These are phyloP conservation scores for Prunus armeniaca DNA, from an alignment of 306 rosid genomes.

Conservation along the genomic window DNA sequence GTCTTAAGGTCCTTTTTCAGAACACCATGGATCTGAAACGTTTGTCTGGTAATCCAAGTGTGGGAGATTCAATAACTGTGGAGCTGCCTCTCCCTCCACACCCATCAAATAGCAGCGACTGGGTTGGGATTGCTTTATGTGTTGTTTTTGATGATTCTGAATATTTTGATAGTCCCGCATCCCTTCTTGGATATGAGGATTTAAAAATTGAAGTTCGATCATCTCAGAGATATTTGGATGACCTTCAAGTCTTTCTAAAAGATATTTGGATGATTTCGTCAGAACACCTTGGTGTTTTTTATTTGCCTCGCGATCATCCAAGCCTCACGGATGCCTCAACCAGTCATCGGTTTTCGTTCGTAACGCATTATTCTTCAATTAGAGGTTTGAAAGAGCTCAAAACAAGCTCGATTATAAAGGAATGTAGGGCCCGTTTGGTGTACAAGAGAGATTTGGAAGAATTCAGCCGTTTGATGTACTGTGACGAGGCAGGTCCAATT, in stretches of 20 bases:
- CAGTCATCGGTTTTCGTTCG: neutral
- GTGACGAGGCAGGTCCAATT: neutral
- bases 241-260: rapidly evolving
- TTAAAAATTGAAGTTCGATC: neutral
- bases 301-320: too few relatives aligned
- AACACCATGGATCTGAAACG: constrained; percentile 96
- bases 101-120: neutral
- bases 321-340: too few relatives aligned
- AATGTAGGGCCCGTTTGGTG: too few relatives aligned
- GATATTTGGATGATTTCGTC: too few relatives aligned
- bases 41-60: constrained; percentile 43
- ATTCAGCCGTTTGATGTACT: neutral
- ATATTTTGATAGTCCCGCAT: neutral
- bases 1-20: constrained; percentile 88
- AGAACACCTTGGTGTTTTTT: too few relatives aligned
- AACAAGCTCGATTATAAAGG: too few relatives aligned
- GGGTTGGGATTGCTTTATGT: neutral
- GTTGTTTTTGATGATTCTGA: too few relatives aligned
- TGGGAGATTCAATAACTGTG: neutral
- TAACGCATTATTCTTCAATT: rapidly evolving
- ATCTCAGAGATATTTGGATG: too few relatives aligned
- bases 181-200: neutral
- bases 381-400: neutral
- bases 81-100: neutral
- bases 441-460: neutral